A percentile compares a stretch with the other conserved stretches of the same genome.
Conservation (phyloP, 2,329 filamentous ascomycete species). For the Plectosphaerella sp. region DNA sequence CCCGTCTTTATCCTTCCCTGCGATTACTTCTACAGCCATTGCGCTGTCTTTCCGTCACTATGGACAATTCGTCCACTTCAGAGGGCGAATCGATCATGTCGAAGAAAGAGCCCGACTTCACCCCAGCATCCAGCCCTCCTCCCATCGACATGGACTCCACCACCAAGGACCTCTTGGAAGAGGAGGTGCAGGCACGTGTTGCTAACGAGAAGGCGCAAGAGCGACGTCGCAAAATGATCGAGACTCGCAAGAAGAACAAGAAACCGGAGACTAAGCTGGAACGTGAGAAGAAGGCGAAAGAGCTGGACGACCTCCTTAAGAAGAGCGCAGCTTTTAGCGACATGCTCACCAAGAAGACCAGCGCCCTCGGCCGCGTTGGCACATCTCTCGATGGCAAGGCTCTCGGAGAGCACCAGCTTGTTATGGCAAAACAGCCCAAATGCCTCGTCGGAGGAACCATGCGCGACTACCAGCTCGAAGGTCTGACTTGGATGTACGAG, state of each 20-base stretch:
- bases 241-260: slow-evolving; percentile 46
- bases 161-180: slow-evolving; percentile 23
- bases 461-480: slow-evolving; percentile 91
- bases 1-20: too few species aligned
- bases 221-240: slow-evolving; percentile 25
- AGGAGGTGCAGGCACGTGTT: slow-evolving; percentile 27
- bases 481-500: slow-evolving; percentile 93
- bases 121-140: background rate
- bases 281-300: slow-evolving; percentile 52
- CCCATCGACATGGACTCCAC: slow-evolving; percentile 2
- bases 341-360: slow-evolving; percentile 59
- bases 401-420: slow-evolving; percentile 61
- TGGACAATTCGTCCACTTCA: slow-evolving; percentile 24
- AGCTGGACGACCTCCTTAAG: slow-evolving; percentile 54
- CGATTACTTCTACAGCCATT: background rate
- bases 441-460: slow-evolving; percentile 84
- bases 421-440: slow-evolving; percentile 80
- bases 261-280: slow-evolving; percentile 46
- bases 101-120: background rate
- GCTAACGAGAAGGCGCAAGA: slow-evolving; percentile 46
- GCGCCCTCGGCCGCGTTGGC: slow-evolving; percentile 58
- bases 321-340: slow-evolving; percentile 59
- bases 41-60: slow-evolving; percentile 4
- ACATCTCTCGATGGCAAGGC: slow-evolving; percentile 55
- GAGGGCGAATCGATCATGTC: slow-evolving; percentile 25